Conservation (phyloP, 805 yeast genomes). For the Starmerella sirachaensis region DNA sequence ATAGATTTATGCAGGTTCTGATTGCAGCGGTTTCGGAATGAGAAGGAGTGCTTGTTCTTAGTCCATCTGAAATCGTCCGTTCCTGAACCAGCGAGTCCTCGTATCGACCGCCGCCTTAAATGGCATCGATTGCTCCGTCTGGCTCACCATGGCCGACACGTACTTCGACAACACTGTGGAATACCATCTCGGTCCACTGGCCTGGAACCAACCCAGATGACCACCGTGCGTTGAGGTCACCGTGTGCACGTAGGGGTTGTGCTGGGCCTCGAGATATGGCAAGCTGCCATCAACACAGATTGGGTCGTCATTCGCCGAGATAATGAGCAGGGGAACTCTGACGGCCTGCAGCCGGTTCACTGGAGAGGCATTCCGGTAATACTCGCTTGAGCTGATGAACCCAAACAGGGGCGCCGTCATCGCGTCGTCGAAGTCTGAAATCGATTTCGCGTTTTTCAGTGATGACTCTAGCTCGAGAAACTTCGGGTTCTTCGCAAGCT, state of each 20-base stretch:
- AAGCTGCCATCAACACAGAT: conserved; percentile 43
- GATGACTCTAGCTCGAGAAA: conserved; percentile 26
- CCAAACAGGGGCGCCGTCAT: conserved; percentile 60
- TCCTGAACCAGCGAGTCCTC: conserved; percentile 15
- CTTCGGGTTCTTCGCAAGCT: conserved; percentile 26
- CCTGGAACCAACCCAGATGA: conserved; percentile 66
- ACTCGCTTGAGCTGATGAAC: conserved; percentile 48
- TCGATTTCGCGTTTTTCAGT: conserved; percentile 20
- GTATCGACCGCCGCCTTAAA: too few relatives aligned
- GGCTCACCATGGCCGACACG: conserved; percentile 29
- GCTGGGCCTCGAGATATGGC: conserved; percentile 40
- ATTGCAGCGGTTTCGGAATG: too few relatives aligned
- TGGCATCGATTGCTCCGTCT: conserved; percentile 14
- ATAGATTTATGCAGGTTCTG: too few relatives aligned
- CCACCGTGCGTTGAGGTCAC: conserved; percentile 62
- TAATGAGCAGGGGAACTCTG: conserved; percentile 49
- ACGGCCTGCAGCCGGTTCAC: conserved; percentile 39
- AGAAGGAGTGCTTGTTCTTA: too few relatives aligned
- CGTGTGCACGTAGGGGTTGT: conserved; percentile 49
- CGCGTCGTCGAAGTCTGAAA: conserved; percentile 50
- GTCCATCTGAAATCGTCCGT: conserved; percentile 12
- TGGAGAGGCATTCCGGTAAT: conserved; percentile 55
- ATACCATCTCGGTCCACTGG: conserved; percentile 46
- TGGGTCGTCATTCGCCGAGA: conserved; percentile 69
- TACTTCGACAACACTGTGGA: conserved; percentile 39